Conservation (phyloP, 108 stramenopile genomes). For the Fragilaria crotonensis region DNA sequence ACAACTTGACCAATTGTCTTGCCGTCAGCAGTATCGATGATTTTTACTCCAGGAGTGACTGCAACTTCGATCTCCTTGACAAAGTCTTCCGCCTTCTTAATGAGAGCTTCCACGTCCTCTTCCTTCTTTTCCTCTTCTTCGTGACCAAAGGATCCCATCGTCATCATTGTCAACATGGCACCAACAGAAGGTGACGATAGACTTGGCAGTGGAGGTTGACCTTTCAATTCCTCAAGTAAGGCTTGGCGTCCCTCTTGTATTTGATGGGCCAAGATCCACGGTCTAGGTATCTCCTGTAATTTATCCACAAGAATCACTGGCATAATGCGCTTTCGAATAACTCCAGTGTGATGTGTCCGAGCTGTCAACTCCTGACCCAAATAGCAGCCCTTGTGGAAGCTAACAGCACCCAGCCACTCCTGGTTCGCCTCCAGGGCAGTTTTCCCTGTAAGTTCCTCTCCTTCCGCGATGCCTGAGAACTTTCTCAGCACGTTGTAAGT, state of each 20-base stretch:
- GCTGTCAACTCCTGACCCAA: slow-evolving; percentile 97
- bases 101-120: slow-evolving; percentile 26
- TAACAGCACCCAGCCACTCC: slow-evolving; percentile 86
- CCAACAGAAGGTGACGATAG: slow-evolving; percentile 62
- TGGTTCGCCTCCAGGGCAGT: slow-evolving; percentile 91
- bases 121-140: background rate
- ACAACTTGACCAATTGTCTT: slow-evolving; percentile 79
- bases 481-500: slow-evolving; percentile 64
- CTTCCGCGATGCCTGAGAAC: slow-evolving; percentile 83
- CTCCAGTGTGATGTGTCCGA: slow-evolving; percentile 88
- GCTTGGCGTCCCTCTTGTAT: slow-evolving; percentile 36
- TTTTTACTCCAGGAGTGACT: slow-evolving; percentile 46
- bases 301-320: slow-evolving; percentile 73
- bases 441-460: slow-evolving; percentile 55
- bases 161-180: slow-evolving; percentile 59
- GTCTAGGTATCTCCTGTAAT: slow-evolving; percentile 59
- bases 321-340: slow-evolving; percentile 86
- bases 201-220: slow-evolving; percentile 38
- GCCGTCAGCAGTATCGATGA: slow-evolving; percentile 66
- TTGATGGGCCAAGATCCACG: slow-evolving; percentile 69
- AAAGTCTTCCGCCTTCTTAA: slow-evolving; percentile 28
- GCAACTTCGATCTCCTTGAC: slow-evolving; percentile 27
- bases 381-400: slow-evolving; percentile 96
- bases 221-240: background rate
- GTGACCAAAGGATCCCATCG: slow-evolving; percentile 36